Percentiles rank a stretch among this genome's conserved stretches.
Evolutionary conservation across 148 eudicot genomes (phyloP).

Genomic region (Rhododendron vialii): DNA sequence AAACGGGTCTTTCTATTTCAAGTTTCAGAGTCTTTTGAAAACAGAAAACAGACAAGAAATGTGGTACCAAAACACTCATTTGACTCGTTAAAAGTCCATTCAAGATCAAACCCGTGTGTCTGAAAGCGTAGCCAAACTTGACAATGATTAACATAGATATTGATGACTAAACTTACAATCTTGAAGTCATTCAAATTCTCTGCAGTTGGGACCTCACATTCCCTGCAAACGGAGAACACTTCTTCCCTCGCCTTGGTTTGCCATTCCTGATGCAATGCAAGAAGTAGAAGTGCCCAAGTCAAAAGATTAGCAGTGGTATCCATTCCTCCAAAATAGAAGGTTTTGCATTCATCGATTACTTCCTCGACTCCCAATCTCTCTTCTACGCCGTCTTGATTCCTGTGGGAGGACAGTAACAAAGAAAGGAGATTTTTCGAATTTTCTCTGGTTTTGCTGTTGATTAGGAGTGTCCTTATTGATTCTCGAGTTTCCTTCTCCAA

Average conservation of each 20-base stretch:
- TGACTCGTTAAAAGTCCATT: neutral
- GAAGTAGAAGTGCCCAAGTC: conserved; percentile 72
- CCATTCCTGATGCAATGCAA: conserved; percentile 70
- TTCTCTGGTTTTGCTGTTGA: conserved; percentile 16
- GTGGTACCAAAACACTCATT: neutral
- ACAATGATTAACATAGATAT: neutral
- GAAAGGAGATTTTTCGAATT: conserved; percentile 42
- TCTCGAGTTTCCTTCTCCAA: conserved; percentile 65
- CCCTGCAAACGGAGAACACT: conserved; percentile 42
- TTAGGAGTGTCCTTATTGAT: conserved; percentile 34
- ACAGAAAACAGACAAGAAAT: neutral
- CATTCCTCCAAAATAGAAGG: conserved; percentile 86
- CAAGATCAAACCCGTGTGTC: neutral
- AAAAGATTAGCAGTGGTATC: conserved; percentile 73
- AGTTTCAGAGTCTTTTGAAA: neutral
- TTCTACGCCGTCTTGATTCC: conserved; percentile 38
- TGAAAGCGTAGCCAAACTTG: neutral
- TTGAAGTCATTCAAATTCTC: conserved; percentile 51
- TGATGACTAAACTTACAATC: conserved; percentile 37
- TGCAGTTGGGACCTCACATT: conserved; percentile 30
- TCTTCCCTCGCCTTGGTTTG: conserved; percentile 65
- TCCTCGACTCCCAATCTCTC: conserved; percentile 53
- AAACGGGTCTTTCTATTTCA: no score
- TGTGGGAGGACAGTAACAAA: conserved; percentile 37
- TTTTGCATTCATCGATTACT: conserved; percentile 72